Conservation (phyloP, 495 filamentous ascomycete species). For the Aspergillus kassunensis region DNA sequence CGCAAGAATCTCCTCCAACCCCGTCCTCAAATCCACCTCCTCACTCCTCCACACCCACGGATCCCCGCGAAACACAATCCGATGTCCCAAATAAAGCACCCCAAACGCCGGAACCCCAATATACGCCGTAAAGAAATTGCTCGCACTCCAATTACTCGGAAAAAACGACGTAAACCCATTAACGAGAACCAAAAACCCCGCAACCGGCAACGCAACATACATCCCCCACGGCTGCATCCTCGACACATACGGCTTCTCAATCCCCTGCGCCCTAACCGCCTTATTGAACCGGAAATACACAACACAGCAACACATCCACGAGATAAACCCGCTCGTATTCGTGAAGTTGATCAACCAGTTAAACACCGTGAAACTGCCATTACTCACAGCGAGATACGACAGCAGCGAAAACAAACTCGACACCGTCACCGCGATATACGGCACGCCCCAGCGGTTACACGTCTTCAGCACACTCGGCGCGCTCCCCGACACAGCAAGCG, state of each 20-base stretch:
- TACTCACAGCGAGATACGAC: constrained; percentile 35
- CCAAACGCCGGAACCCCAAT: constrained; percentile 59
- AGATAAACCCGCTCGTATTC: constrained; percentile 57
- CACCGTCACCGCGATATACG: constrained; percentile 38
- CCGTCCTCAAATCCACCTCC: constrained; percentile 57
- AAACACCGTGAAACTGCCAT: constrained; percentile 35
- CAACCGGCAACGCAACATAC: constrained; percentile 44
- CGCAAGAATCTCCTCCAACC: constrained; percentile 48
- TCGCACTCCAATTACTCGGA: constrained; percentile 47
- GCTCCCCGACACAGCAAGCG: constrained; percentile 49
- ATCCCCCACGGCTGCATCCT: constrained; percentile 52
- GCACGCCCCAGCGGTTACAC: constrained; percentile 49
- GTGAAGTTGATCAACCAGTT: constrained; percentile 60
- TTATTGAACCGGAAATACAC: constrained; percentile 59
- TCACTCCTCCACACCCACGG: constrained; percentile 48
- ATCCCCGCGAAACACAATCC: constrained; percentile 41
- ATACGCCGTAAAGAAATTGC: constrained; percentile 58
- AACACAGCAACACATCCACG: constrained; percentile 58
- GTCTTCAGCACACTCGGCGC: constrained; percentile 45
- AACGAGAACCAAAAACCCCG: constrained; percentile 50
- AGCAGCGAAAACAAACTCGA: constrained; percentile 33
- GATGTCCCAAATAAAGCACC: constrained; percentile 52
- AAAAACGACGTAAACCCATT: constrained; percentile 65
- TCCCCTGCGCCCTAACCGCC: constrained; percentile 46
- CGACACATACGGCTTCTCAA: constrained; percentile 52